Evolutionary conservation across 805 yeast genomes (phyloP).

Genomic region (Scheffersomyces lignosus): DNA sequence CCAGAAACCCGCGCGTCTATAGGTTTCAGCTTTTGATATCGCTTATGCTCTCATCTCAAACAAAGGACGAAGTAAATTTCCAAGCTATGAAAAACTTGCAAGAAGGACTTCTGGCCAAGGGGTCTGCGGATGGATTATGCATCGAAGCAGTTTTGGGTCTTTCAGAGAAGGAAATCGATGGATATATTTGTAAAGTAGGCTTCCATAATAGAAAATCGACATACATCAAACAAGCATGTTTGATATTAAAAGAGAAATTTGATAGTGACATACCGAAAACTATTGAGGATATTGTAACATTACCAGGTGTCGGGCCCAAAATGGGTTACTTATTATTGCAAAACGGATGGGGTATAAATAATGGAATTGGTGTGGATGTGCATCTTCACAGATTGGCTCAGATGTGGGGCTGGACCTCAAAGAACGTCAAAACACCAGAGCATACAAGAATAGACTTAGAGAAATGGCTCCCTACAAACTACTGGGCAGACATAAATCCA

Average conservation of each 20-base stretch:
- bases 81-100: conserved; percentile 68
- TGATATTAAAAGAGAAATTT: conserved; percentile 48
- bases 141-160: conserved; percentile 52
- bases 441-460: conserved; percentile 67
- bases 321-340: conserved; percentile 86
- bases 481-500: conserved; percentile 87
- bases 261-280: conserved; percentile 73
- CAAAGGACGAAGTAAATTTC: conserved; percentile 84
- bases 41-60: conserved; percentile 86
- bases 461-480: conserved; percentile 67
- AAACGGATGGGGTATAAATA: conserved; percentile 72
- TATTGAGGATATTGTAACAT: conserved; percentile 58
- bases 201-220: conserved; percentile 80
- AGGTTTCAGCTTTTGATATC: conserved; percentile 78
- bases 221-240: conserved; percentile 63
- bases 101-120: conserved; percentile 37
- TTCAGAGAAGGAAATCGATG: conserved; percentile 59
- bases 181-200: conserved; percentile 75
- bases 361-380: conserved; percentile 93
- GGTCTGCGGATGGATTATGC: conserved; percentile 52
- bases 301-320: conserved; percentile 96
- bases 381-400: conserved; percentile 81
- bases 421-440: conserved; percentile 64
- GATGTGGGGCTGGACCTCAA: conserved; percentile 76
- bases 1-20: conserved; percentile 36